Percentiles rank a stretch among this genome's conserved stretches.
Evolutionary conservation across 768 basidiomycete species (phyloP).

Genomic region (Jaapia argillacea): DNA sequence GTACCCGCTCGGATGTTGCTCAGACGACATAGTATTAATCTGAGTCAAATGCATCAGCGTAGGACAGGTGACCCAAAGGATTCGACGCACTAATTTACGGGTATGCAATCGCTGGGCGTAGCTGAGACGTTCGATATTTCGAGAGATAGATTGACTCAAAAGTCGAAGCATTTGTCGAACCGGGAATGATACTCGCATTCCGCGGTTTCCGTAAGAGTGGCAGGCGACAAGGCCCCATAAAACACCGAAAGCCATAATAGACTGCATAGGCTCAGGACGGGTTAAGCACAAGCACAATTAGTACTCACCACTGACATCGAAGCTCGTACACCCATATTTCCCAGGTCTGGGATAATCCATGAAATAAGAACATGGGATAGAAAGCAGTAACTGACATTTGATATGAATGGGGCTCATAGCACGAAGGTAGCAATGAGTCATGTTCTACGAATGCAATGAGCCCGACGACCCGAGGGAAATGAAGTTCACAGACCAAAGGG

Average conservation of each 20-base stretch:
- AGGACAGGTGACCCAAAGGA: background rate
- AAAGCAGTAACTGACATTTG: conserved; percentile 39
- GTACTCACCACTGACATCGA: conserved; percentile 73
- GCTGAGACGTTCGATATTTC: conserved; percentile 70
- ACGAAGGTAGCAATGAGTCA: conserved; percentile 79
- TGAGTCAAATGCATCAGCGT: conserved; percentile 14
- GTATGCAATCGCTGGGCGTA: conserved; percentile 70
- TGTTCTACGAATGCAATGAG: conserved; percentile 34
- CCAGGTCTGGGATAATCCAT: conserved; percentile 36
- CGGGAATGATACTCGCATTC: conserved; percentile 83
- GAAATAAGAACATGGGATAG: conserved; percentile 1
- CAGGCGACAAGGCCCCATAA: conserved; percentile 78
- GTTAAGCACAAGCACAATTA: background rate
- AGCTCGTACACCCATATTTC: conserved; percentile 75
- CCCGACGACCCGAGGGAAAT: background rate
- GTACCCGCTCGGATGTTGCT: conserved; percentile 63
- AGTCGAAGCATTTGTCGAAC: conserved; percentile 76
- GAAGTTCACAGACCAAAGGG: conserved; percentile 36
- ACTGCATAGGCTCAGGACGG: conserved; percentile 25
- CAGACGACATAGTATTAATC: conserved; percentile 64
- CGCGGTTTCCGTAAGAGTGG: conserved; percentile 64
- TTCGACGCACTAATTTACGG: conserved; percentile 53
- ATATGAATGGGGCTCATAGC: conserved; percentile 85
- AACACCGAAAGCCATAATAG: conserved; percentile 69
- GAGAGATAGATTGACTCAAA: conserved; percentile 68